Conservation (phyloP, 257 asterid genomes). For the Coffea eugenioides region DNA sequence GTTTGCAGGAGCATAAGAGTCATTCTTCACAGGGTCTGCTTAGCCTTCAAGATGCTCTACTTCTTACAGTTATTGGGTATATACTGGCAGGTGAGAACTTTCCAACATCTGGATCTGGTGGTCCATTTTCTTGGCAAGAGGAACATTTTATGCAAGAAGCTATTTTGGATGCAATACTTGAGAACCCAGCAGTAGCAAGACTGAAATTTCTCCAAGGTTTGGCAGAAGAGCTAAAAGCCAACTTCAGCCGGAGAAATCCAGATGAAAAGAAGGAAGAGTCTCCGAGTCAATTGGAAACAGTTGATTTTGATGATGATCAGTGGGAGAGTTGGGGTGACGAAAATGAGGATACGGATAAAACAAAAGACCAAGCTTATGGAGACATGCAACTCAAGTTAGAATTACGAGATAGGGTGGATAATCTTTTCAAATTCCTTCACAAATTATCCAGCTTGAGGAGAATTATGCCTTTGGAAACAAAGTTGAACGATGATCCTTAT, state of each 20-base stretch:
- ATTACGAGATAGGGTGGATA: constrained; percentile 83
- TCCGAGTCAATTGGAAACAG: constrained; percentile 34
- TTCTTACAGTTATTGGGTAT: constrained; percentile 71
- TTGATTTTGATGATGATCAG: constrained; percentile 77
- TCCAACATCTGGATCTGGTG: constrained; percentile 83
- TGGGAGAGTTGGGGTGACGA: constrained; percentile 93
- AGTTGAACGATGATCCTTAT: constrained; percentile 62
- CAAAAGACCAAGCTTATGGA: constrained; percentile 59
- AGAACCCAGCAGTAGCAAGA: constrained; percentile 58
- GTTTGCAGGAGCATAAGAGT: constrained; percentile 42
- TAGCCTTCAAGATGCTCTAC: constrained; percentile 76
- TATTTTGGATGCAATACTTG: constrained; percentile 82
- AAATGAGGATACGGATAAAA: constrained; percentile 46
- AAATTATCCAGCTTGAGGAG: constrained; percentile 65
- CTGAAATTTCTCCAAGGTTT: constrained; percentile 79
- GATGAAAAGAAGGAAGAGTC: constrained; percentile 45
- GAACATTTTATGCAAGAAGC: constrained; percentile 98
- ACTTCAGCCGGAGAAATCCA: constrained; percentile 38
- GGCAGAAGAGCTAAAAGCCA: constrained; percentile 58
- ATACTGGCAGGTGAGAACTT: constrained; percentile 91
- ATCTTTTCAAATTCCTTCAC: constrained; percentile 84
- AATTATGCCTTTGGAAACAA: constrained; percentile 45
- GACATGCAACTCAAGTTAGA: constrained; percentile 91
- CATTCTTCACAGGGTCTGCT: constrained; percentile 53
- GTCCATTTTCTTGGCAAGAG: constrained; percentile 99